Evolutionary conservation across 2,329 filamentous ascomycete species (phyloP), one percentile per base, ranked within the genome.

Genomic region (Fusarium siculi): DNA sequence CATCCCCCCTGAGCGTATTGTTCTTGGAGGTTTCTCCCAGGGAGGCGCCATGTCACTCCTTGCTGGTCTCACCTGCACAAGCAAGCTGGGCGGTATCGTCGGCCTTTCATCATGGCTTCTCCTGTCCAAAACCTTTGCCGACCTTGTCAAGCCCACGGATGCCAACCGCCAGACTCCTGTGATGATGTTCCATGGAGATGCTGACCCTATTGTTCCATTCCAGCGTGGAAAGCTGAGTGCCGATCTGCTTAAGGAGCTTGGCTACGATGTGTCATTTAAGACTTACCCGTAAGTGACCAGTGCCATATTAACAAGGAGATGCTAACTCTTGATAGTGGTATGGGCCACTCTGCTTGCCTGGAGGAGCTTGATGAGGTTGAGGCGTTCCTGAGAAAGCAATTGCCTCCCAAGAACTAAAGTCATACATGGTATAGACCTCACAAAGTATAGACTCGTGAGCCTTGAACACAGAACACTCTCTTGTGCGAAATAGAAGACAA

Each of bases 31-130:
- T 44, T 96, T 96, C 86, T 93, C 91, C 30, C 90, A 98, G 83
- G 96, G 96, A 66, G 96, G 94, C 58, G 95, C 95, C 63, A 94
- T 98, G 87, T 90, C 94, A 25, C 83, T 98, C 43, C 90, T 98
- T 78, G 87, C 93, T 0, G 95, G 94, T 9, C 83, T 97, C 46
- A 97, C 95, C 9, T 89, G 86, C 74, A 83, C 85, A 66, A 86
- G 89, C 75, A 94, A 94, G 83, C 86, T 98, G 21, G 96, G 91
- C n/a, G 96, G 95, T 71, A 93, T 98, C 72, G 92, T 98, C 71
- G 94, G 92, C 12, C 84, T 98, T 70, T 96, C 93, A 18, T 92
- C 90, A 77, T 98, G 97, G 82, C 83, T 98, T 75, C 87, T 94
- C 25, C 85, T 98, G 36, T 84, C 82, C 58, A 75, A 80, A 59